Base-by-base conservation (phyloP, 768 basidiomycete species). In the Boletus eberwhitei region DNA sequence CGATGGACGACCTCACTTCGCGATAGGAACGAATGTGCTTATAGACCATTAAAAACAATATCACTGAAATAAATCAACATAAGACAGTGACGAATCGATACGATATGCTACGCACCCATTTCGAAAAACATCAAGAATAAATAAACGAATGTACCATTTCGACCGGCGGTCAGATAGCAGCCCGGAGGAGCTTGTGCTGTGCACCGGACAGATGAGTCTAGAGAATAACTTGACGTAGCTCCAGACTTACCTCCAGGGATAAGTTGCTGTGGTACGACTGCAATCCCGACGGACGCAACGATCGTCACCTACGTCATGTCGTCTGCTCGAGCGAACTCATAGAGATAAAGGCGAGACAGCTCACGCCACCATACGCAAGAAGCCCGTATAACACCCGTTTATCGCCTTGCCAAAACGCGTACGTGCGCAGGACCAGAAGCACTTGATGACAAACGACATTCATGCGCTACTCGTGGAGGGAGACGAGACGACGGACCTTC, bases 381-480 rank as follows among this genome's bases (percentile, higher is more conserved):
- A 65, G 56, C n/a, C 53, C 59, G 22, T 43, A 58, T 26, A 53
- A 38, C 9, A 63, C 11, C 5, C 39, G 32, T 29, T 46, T 64
- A 24, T 57, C 29, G 14, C 56, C 38, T 26, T 54, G 40, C 62
- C 62, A 63, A 11, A 61, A 64, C 1, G 62, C 62, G 40, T 54
- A 61, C 7, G 62, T 64, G 52, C 59, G 58, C 16, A 63, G 19
- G 46, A 55, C 11, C 2, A 63, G 50, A 32, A 63, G 55, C n/a
- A 39, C 63, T 64, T 36, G 19, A 16, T 19, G 13, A 38, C 16
- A 32, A 14, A 35, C 4, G 13, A 42, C 8, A 16, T 45, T 41
- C 37, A 44, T 31, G 26, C 4, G 14, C n/a, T 8, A 14, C 4
- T 29, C 26, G 19, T 2, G n/a, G 13, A 43, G 17, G 19, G 24